A percentile compares a stretch with the other conserved stretches of the same genome.
Evolutionary conservation across 331 rosid genomes (phyloP).

Genomic region (Malus hybrid): DNA sequence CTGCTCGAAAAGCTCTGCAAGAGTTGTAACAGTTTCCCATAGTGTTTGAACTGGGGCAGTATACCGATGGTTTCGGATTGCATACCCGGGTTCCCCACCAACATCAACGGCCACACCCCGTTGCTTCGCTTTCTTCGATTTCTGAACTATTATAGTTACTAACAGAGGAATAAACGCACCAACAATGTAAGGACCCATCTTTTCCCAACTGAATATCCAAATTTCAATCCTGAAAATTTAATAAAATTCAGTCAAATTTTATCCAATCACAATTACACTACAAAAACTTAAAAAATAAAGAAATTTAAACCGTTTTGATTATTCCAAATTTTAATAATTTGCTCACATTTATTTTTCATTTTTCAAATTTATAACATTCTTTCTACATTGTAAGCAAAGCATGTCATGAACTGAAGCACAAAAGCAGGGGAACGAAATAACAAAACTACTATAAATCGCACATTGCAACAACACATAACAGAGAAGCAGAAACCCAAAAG

Average conservation of each 20-base stretch:
- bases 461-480: neutral
- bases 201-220: neutral
- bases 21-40: slow-evolving; percentile 70
- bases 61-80: slow-evolving; percentile 47
- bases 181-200: slow-evolving; percentile 53
- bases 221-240: slow-evolving; percentile 8
- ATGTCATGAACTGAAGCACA: neutral
- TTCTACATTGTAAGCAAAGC: neutral
- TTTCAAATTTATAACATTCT: neutral
- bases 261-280: too few relatives aligned
- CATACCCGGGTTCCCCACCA: slow-evolving; percentile 57
- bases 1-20: slow-evolving; percentile 68
- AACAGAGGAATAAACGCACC: slow-evolving; percentile 57
- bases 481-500: neutral
- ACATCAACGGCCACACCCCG: slow-evolving; percentile 53
- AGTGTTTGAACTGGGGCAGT: slow-evolving; percentile 36
- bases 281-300: neutral
- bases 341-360: neutral
- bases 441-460: neutral
- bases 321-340: neutral
- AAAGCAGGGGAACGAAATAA: neutral
- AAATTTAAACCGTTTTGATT: too few relatives aligned
- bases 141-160: slow-evolving; percentile 40
- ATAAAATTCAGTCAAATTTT: neutral
- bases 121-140: slow-evolving; percentile 38